Percentiles rank a stretch among this genome's conserved stretches.
phyloP scores from a whole-genome alignment of 768 basidiomycete genomes.

The Russula ochroleuca region DNA sequence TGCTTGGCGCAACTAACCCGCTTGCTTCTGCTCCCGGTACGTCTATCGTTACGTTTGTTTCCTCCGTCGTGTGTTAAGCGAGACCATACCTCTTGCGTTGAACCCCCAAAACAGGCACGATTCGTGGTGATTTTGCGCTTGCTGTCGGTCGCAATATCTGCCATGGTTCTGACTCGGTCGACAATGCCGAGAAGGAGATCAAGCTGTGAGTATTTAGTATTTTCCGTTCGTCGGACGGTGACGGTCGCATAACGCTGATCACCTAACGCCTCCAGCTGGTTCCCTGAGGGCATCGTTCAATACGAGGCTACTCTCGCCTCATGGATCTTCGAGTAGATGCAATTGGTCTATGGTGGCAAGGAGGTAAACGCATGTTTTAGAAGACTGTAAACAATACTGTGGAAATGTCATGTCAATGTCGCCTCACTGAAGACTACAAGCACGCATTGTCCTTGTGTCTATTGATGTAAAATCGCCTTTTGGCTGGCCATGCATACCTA shows the following conservation, averaged over 20 bases:
- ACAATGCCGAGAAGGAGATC: slow-evolving; percentile 93
- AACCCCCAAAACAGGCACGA: slow-evolving; percentile 57
- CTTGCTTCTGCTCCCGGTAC: slow-evolving; percentile 79
- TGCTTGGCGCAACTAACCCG: slow-evolving; percentile 98
- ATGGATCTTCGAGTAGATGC: slow-evolving; percentile 76
- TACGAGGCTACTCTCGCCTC: slow-evolving; percentile 59
- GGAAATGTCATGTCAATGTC: neutral
- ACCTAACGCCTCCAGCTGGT: slow-evolving; percentile 57
- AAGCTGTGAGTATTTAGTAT: slow-evolving; percentile 68
- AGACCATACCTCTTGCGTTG: neutral
- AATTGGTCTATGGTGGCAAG: neutral
- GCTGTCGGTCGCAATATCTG: slow-evolving; percentile 94
- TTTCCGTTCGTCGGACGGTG: neutral
- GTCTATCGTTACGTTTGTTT: slow-evolving; percentile 29
- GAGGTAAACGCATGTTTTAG: neutral
- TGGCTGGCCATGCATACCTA: neutral
- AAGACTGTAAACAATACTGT: slow-evolving; percentile 12
- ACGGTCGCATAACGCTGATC: slow-evolving; percentile 20
- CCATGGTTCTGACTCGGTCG: slow-evolving; percentile 87
- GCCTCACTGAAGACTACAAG: neutral
- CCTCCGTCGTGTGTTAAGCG: neutral
- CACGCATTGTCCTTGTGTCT: neutral
- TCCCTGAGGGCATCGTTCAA: slow-evolving; percentile 79
- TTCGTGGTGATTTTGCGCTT: slow-evolving; percentile 93
- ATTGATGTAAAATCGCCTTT: slow-evolving; percentile 1